Evolutionary conservation across 805 yeast genomes (phyloP).

Genomic region (Tetrapisispora arboricola): DNA sequence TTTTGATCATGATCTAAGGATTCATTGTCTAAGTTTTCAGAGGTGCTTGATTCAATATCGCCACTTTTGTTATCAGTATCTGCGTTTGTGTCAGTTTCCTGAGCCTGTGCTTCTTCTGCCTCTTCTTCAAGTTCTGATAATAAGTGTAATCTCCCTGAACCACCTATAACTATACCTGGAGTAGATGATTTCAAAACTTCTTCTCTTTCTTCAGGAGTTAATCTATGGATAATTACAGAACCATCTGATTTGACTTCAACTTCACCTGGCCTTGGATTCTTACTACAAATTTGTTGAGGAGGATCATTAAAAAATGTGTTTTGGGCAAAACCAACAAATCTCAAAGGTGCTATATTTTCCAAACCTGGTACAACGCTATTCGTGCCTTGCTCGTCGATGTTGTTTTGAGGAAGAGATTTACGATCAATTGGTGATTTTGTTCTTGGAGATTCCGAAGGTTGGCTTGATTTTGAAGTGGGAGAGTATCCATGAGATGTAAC

Average conservation of each 20-base stretch:
- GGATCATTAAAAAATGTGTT: conserved; percentile 74
- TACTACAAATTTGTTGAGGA: conserved; percentile 80
- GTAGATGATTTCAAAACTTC: conserved; percentile 37
- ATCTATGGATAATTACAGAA: conserved; percentile 41
- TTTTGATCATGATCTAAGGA: conserved; percentile 10
- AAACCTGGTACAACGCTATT: conserved; percentile 31
- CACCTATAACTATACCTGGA: conserved; percentile 71
- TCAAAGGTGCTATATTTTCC: conserved; percentile 34
- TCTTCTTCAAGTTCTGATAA: conserved; percentile 11
- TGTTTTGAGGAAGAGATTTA: too few relatives aligned
- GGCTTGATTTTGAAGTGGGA: background rate
- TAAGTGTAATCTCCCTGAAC: conserved; percentile 54
- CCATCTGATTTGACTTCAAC: conserved; percentile 55
- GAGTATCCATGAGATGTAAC: conserved; percentile 20
- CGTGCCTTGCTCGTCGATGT: background rate
- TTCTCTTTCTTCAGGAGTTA: conserved; percentile 44
- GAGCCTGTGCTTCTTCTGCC: background rate
- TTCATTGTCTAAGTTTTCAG: background rate
- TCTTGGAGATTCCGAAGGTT: background rate
- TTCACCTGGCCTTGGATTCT: conserved; percentile 74
- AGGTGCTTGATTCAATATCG: background rate
- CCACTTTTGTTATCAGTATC: background rate
- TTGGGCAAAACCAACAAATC: conserved; percentile 67
- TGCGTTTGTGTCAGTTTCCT: background rate
- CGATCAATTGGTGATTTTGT: background rate